Percentiles rank a stretch among this genome's conserved stretches.
Evolutionary conservation across 2,329 filamentous ascomycete species (phyloP).

Genomic region (Endothia cerciana): DNA sequence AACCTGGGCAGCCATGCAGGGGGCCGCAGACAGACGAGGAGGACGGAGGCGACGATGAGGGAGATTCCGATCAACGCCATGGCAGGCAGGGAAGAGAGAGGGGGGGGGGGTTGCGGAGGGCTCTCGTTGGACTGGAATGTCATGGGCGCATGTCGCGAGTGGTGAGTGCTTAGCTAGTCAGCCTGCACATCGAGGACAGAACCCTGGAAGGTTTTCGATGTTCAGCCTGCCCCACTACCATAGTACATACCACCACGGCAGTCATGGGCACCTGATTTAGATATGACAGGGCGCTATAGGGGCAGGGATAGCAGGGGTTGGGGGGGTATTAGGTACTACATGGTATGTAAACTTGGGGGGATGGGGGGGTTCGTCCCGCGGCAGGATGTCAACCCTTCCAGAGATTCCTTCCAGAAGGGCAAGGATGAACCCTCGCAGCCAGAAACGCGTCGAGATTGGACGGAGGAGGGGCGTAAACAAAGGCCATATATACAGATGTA

Average conservation of each 20-base stretch:
- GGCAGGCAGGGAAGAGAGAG: conserved; percentile 27
- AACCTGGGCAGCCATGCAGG: conserved; percentile 53
- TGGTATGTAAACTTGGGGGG: too few species aligned
- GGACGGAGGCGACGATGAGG: conserved; percentile 63
- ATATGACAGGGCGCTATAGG: conserved; percentile 13
- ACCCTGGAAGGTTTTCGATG: too few species aligned
- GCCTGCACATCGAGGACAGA: too few species aligned
- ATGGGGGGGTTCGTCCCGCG: too few species aligned
- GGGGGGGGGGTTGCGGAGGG: neutral
- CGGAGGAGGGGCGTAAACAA: neutral
- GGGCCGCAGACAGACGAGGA: conserved; percentile 59
- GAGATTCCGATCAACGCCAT: conserved; percentile 65
- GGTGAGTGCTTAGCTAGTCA: too few species aligned
- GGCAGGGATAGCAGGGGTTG: conserved; percentile 10
- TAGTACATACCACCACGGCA: neutral
- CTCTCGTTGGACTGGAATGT: neutral
- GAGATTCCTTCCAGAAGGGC: neutral
- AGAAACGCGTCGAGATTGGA: too few species aligned
- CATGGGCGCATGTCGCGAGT: conserved; percentile 1
- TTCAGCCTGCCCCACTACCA: neutral
- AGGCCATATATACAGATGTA: neutral
- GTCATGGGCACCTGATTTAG: neutral
- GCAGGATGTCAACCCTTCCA: too few species aligned
- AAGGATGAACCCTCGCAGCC: conserved; percentile 4
- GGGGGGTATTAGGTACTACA: too few species aligned